Conservation (phyloP, 1,284 basidiomycete species). For the Pseudozyma hubeiensis region DNA sequence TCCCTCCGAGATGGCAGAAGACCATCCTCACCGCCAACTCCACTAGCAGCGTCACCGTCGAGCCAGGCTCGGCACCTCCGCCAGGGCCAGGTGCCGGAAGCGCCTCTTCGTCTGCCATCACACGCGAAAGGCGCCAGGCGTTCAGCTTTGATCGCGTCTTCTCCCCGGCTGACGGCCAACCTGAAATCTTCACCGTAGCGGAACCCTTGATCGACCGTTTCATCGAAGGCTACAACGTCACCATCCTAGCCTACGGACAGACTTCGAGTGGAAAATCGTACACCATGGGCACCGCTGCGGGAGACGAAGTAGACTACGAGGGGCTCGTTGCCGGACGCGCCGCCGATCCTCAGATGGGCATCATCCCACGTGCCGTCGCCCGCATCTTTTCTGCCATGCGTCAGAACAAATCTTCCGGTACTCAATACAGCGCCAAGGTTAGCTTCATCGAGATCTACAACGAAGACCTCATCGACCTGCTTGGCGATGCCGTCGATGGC, state of each 20-base stretch:
- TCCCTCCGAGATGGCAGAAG: slow-evolving; percentile 92
- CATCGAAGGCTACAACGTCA: slow-evolving; percentile 95
- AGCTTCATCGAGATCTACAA: slow-evolving; percentile 91
- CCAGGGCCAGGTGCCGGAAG: slow-evolving; percentile 69
- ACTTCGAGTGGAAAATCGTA: slow-evolving; percentile 97
- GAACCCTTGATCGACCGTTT: slow-evolving; percentile 89
- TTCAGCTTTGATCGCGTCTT: slow-evolving; percentile 97
- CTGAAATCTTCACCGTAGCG: slow-evolving; percentile 85
- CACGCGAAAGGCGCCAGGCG: slow-evolving; percentile 77
- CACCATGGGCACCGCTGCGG: slow-evolving; percentile 78
- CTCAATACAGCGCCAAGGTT: slow-evolving; percentile 60
- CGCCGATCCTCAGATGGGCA: slow-evolving; percentile 73
- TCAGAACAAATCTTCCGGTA: slow-evolving; percentile 71
- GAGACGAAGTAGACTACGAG: slow-evolving; percentile 57
- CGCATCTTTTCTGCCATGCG: slow-evolving; percentile 83
- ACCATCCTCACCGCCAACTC: slow-evolving; percentile 77
- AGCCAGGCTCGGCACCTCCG: slow-evolving; percentile 48
- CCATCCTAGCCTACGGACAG: slow-evolving; percentile 96
- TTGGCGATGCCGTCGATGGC: slow-evolving; percentile 57
- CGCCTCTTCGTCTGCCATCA: slow-evolving; percentile 57
- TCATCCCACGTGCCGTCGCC: slow-evolving; percentile 94
- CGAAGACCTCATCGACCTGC: slow-evolving; percentile 73
- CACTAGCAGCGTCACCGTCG: slow-evolving; percentile 67
- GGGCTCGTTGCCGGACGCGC: slow-evolving; percentile 50
- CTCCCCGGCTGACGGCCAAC: slow-evolving; percentile 82